Evolutionary conservation across 768 basidiomycete species (phyloP), one percentile per base, ranked within the genome.

Genomic region (Megacollybia marginata): DNA sequence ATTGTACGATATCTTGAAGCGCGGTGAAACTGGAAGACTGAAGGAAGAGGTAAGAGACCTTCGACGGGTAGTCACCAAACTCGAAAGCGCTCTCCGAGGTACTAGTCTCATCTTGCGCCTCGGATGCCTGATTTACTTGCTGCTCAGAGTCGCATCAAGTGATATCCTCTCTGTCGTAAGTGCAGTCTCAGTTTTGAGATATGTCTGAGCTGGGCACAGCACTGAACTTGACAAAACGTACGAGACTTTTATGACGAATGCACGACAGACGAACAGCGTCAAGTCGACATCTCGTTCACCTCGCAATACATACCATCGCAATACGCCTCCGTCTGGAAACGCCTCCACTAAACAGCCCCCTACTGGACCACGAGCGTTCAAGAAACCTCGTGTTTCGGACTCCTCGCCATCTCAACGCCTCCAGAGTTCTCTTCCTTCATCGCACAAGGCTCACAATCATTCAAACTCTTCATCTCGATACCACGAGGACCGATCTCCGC

Each of bases 21-120:
- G 71, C 20, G 79, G 84, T 36, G 89, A 92, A 65, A 85, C 86
- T 0, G 89, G 88, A 5, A 82, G 78, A 61, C 61, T 92, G 54
- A 89, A 89, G 62, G 90, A 91, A 59, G 87, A 92, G 62, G 85
- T 85, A 10, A 77, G 79, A 44, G 79, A 79, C 7, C 70, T 92
- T 48, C 73, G 81, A 33, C 72, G 79, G 55, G 78, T 82, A 32
- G 85, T 89, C 40, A 72, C 73, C 46, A 79, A 80, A 58, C 69
- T 92, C 32, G 85, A 92, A 63, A 71, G 72, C 31, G 88, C 90
- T 49, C 75, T 92, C 38, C 78, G 79, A 78, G 89, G 90, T 92
- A 56, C 40, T 69, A 55, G 47, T 19, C 38, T 54, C 48, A 45
- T 49, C 33, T 46, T 31, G 46, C 46, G 54, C 43, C 60, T 44